Evolutionary conservation across 768 basidiomycete species (phyloP).

Genomic region (Gloeopeniophorella convolvens): DNA sequence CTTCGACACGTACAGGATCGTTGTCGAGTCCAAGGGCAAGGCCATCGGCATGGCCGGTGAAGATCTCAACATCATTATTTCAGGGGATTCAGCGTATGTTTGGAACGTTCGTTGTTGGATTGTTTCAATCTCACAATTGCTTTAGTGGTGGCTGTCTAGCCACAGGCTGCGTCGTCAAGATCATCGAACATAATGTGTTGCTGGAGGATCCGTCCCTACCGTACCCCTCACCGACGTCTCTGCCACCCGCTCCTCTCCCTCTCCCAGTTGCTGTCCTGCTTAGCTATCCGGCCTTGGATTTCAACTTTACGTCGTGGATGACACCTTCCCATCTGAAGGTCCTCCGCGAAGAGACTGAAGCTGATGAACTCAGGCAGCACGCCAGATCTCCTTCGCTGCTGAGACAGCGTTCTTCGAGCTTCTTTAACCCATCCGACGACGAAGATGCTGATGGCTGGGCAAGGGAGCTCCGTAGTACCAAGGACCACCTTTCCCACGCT

Average conservation of each 20-base stretch:
- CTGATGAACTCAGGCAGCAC: conserved; percentile 18
- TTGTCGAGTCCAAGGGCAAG: conserved; percentile 74
- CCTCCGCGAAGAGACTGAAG: conserved; percentile 57
- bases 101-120: neutral
- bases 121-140: conserved; percentile 13
- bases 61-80: conserved; percentile 68
- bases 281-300: conserved; percentile 89
- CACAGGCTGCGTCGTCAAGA: conserved; percentile 76
- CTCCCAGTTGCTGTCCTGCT: conserved; percentile 79
- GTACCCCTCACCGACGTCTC: conserved; percentile 7
- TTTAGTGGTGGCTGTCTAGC: conserved; percentile 83
- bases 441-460: conserved; percentile 38
- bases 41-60: conserved; percentile 87
- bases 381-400: conserved; percentile 16
- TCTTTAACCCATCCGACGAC: conserved; percentile 71
- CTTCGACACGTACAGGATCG: conserved; percentile 80
- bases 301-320: conserved; percentile 99
- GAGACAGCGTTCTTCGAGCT: conserved; percentile 60
- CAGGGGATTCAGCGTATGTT: conserved; percentile 96
- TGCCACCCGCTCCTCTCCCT: conserved; percentile 42
- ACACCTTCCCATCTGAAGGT: conserved; percentile 75
- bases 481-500: conserved; percentile 79
- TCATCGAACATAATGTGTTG: conserved; percentile 57
- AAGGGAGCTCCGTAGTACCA: conserved; percentile 19
- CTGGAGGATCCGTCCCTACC: conserved; percentile 15